These are phyloP conservation scores for Acer yangbiense DNA, from an alignment of 345 rosid species.

Conservation along the genomic window DNA sequence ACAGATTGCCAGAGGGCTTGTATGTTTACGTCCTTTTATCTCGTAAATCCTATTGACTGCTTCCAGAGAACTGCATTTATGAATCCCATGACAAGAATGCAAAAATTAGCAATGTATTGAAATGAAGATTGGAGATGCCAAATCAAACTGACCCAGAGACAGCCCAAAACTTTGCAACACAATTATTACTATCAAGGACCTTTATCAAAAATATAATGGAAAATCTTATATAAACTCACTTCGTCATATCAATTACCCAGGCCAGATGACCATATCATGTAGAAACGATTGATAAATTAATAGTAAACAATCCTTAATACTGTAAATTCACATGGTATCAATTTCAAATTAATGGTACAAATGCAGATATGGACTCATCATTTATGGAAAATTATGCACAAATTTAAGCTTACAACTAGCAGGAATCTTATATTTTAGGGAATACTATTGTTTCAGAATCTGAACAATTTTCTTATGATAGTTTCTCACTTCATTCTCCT, in stretches of 20 bases:
- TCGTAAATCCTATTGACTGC: constrained; percentile 80
- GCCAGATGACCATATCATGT: neutral
- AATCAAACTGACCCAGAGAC: constrained; percentile 4
- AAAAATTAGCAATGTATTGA: constrained; percentile 14
- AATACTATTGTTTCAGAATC: neutral
- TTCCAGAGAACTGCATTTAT: constrained; percentile 54
- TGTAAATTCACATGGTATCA: neutral
- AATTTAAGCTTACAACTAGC: neutral
- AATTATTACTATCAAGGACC: neutral
- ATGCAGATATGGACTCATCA: neutral
- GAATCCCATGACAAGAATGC: constrained; percentile 5
- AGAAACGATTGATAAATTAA: neutral
- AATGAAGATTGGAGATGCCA: neutral
- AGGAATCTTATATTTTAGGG: neutral
- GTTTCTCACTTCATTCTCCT: neutral
- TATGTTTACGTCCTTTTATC: constrained; percentile 86
- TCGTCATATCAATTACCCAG: neutral
- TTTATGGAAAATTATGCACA: neutral
- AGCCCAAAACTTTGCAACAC: neutral
- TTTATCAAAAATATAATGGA: neutral
- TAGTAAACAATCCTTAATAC: neutral
- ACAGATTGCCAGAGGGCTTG: constrained; percentile 86
- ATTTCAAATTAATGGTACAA: neutral
- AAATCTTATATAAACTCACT: neutral
- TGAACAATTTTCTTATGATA: neutral